Evolutionary conservation across 805 yeast genomes (phyloP).

Genomic region (Starmerella tilneyi): DNA sequence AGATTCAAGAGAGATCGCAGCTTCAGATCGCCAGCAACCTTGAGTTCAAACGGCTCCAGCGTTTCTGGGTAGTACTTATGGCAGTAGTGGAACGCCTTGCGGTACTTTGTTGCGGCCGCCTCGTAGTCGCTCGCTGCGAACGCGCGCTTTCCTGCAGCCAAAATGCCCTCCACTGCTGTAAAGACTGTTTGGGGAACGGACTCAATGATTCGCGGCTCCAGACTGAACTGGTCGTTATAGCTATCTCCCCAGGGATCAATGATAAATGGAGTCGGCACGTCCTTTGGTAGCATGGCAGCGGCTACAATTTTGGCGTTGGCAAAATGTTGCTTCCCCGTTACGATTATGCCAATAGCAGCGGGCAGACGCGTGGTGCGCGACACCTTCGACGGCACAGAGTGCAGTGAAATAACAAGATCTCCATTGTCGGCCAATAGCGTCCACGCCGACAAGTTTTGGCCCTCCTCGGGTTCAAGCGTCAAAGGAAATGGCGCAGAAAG

Average conservation of each 20-base stretch:
- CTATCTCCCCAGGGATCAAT: constrained; percentile 23
- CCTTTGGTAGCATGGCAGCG: constrained; percentile 16
- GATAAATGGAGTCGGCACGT: constrained; percentile 23
- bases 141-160: constrained; percentile 60
- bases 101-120: constrained; percentile 58
- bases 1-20: constrained; percentile 60
- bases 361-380: neutral
- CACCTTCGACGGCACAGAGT: neutral
- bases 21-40: constrained; percentile 41
- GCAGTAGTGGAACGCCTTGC: constrained; percentile 59
- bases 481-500: neutral
- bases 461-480: neutral
- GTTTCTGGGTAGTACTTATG: constrained; percentile 67
- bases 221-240: constrained; percentile 22
- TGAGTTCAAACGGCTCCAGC: constrained; percentile 19
- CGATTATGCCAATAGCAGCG: constrained; percentile 18
- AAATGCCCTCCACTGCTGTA: constrained; percentile 10
- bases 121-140: constrained; percentile 47
- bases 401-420: neutral
- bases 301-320: neutral
- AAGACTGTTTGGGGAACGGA: constrained; percentile 21
- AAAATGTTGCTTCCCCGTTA: constrained; percentile 23
- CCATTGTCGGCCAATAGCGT: neutral
- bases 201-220: constrained; percentile 26
- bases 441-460: constrained; percentile 1